Conservation (phyloP, 23 red algal species). For the Gracilaria domingensis region DNA sequence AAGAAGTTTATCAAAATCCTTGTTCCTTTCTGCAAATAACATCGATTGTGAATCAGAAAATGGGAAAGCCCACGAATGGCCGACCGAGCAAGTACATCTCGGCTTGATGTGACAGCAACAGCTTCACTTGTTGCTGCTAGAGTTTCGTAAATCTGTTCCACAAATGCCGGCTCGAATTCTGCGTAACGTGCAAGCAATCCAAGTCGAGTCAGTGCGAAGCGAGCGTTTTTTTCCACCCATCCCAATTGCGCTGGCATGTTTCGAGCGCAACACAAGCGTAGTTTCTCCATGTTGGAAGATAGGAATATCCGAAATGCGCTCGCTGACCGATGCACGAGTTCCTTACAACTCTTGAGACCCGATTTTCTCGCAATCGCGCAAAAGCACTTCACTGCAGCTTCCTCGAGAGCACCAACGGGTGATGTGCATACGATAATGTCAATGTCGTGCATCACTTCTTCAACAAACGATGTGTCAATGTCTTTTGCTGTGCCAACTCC, state of each 20-base stretch:
- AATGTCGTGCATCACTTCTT: constrained; percentile 68
- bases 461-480: constrained; percentile 26
- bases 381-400: constrained; percentile 68
- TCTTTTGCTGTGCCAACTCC: constrained; percentile 12
- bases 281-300: constrained; percentile 16
- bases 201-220: constrained; percentile 47
- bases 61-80: constrained; percentile 46
- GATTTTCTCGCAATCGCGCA: constrained; percentile 55
- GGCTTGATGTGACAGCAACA: neutral
- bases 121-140: constrained; percentile 15
- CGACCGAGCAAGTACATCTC: constrained; percentile 30
- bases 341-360: neutral
- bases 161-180: constrained; percentile 44
- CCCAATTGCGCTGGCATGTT: neutral
- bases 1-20: constrained; percentile 13
- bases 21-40: constrained; percentile 26
- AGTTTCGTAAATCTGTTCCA: constrained; percentile 32
- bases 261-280: neutral
- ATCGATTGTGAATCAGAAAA: constrained; percentile 50
- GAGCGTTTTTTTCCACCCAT: constrained; percentile 50
- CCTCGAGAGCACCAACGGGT: constrained; percentile 39
- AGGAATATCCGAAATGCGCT: constrained; percentile 44
- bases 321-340: constrained; percentile 37
- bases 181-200: constrained; percentile 62
- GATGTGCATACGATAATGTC: constrained; percentile 68